phyloP scores from a whole-genome alignment of 2,329 filamentous ascomycete genomes.

The Mariannaea sp. region DNA sequence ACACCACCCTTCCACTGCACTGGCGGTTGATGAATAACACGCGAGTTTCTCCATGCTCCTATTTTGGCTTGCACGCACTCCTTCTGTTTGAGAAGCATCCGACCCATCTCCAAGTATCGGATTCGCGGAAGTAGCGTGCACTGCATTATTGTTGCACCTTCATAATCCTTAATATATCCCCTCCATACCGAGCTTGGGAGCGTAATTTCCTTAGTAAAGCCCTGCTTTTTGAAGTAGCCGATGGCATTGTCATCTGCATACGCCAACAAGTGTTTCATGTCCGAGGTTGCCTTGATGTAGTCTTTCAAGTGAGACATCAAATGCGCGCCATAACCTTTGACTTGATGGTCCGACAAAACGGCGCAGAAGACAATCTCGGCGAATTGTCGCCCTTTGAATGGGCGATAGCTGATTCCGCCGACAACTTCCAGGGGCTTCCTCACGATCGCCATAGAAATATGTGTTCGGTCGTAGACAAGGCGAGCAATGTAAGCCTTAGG shows the following conservation, averaged over 20 bases:
- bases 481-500: conserved; percentile 98
- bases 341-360: conserved; percentile 95
- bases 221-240: conserved; percentile 98
- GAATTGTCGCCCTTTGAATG: conserved; percentile 89
- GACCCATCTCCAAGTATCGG: conserved; percentile 87
- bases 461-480: conserved; percentile 94
- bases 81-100: conserved; percentile 97
- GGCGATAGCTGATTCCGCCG: conserved; percentile 93
- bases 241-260: conserved; percentile 99
- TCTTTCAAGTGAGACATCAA: conserved; percentile 98
- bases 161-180: conserved; percentile 99
- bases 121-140: conserved; percentile 96
- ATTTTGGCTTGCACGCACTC: conserved; percentile 96
- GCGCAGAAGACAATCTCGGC: conserved; percentile 99
- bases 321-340: conserved; percentile 97
- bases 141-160: conserved; percentile 99
- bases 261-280: conserved; percentile 98
- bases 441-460: conserved; percentile 95
- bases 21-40: conserved; percentile 84
- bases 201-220: conserved; percentile 98
- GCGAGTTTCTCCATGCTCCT: conserved; percentile 83
- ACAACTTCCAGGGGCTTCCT: conserved; percentile 97
- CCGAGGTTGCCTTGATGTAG: conserved; percentile 94
- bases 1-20: conserved; percentile 79
- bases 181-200: conserved; percentile 92